A percentile compares a stretch with the other conserved stretches of the same genome.
These are phyloP conservation scores for Ilex aquifolium DNA, from an alignment of 257 asterid species.

Conservation along the genomic window DNA sequence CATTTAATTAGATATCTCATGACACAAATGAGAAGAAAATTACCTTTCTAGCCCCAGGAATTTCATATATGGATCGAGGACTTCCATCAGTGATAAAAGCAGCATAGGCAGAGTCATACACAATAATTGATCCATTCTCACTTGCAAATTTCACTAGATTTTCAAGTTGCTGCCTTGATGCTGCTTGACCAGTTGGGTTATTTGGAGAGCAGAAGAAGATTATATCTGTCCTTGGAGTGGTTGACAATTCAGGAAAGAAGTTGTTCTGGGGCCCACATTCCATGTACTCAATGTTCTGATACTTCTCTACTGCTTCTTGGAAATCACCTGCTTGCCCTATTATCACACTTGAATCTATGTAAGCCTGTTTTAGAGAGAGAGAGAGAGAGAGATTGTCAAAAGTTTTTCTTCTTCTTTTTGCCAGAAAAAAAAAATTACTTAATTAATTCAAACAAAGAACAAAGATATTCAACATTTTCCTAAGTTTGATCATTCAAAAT, in stretches of 20 bases:
- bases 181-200: constrained; percentile 88
- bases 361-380: constrained; percentile 47
- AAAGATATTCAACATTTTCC: too few relatives aligned
- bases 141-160: constrained; percentile 62
- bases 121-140: constrained; percentile 65
- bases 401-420: too few relatives aligned
- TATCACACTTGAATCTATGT: constrained; percentile 75
- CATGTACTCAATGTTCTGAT: constrained; percentile 62
- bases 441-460: too few relatives aligned
- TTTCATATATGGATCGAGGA: constrained; percentile 74
- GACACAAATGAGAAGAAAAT: too few relatives aligned
- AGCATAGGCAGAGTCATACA: constrained; percentile 75
- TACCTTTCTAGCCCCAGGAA: constrained; percentile 74
- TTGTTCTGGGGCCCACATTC: constrained; percentile 52
- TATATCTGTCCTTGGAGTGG: constrained; percentile 53
- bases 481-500: too few relatives aligned
- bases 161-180: constrained; percentile 52
- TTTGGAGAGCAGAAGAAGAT: constrained; percentile 87
- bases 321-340: constrained; percentile 69
- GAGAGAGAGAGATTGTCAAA: background rate
- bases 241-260: constrained; percentile 68
- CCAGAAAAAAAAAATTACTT: too few relatives aligned
- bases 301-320: constrained; percentile 43
- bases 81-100: constrained; percentile 58
- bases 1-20: too few relatives aligned